phyloP scores from a whole-genome alignment of 192 early-diverging fungal species.

The Gorgonomyces haynaldii region DNA sequence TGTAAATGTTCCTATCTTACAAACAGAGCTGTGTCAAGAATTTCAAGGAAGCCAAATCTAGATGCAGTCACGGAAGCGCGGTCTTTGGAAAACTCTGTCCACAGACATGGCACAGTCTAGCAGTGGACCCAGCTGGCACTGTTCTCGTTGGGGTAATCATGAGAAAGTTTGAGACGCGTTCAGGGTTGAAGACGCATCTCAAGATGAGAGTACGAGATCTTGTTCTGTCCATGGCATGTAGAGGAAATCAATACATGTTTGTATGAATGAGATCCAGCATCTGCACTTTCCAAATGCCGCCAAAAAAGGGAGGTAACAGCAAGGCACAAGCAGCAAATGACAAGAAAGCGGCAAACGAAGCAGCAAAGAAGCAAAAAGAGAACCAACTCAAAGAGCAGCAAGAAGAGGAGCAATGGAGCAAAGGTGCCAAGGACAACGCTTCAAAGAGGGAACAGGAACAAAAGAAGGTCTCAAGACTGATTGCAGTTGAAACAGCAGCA shows the following conservation, averaged over 20 bases:
- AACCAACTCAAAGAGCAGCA: not conserved
- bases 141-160: too few relatives aligned
- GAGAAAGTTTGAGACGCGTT: too few relatives aligned
- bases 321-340: not conserved
- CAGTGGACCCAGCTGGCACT: too few relatives aligned
- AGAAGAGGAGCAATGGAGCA: not conserved
- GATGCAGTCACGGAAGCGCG: constrained; percentile 22
- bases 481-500: not conserved
- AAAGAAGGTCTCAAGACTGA: not conserved
- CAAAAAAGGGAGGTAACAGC: constrained; percentile 1
- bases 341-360: not conserved
- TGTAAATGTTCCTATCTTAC: too few relatives aligned
- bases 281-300: not conserved
- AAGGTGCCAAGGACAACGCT: not conserved
- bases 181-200: too few relatives aligned
- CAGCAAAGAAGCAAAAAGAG: not conserved
- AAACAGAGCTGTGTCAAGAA: constrained; percentile 7
- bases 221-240: too few relatives aligned
- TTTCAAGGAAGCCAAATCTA: constrained; percentile 9
- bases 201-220: too few relatives aligned
- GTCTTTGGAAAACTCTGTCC: constrained; percentile 24
- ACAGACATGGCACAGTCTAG: constrained; percentile 29
- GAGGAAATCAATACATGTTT: too few relatives aligned
- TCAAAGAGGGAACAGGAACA: constrained; percentile 1
- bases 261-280: too few relatives aligned